phyloP scores from a whole-genome alignment of 1,284 basidiomycete genomes.

The Stereum hirsutum region DNA sequence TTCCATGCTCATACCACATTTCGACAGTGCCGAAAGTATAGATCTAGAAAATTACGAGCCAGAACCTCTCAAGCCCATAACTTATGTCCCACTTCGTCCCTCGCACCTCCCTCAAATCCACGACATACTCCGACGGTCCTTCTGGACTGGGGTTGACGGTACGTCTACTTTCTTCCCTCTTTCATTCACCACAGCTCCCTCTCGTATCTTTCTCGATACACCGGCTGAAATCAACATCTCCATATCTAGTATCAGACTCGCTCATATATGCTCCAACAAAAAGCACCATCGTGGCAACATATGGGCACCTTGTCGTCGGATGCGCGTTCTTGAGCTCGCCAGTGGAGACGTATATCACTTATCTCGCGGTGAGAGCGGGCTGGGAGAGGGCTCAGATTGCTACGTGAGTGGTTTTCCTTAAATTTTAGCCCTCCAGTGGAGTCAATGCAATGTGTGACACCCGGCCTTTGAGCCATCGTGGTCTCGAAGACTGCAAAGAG shows the following conservation, averaged over 20 bases:
- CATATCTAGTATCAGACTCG: slow-evolving; percentile 49
- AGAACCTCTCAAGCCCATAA: slow-evolving; percentile 43
- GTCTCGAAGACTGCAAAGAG: too few species aligned
- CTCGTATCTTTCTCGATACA: too few species aligned
- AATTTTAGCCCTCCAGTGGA: too few species aligned
- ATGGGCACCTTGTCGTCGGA: slow-evolving; percentile 66
- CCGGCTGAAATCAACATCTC: background rate
- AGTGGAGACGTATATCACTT: slow-evolving; percentile 71
- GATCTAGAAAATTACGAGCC: slow-evolving; percentile 30
- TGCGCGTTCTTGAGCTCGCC: slow-evolving; percentile 70
- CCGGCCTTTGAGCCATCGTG: too few species aligned
- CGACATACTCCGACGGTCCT: slow-evolving; percentile 50
- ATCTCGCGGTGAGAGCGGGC: slow-evolving; percentile 62
- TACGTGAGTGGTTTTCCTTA: slow-evolving; percentile 35
- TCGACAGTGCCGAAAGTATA: slow-evolving; percentile 47
- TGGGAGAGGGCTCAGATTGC: slow-evolving; percentile 74
- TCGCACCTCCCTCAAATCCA: slow-evolving; percentile 61
- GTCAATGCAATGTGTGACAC: background rate
- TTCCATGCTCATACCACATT: too few species aligned
- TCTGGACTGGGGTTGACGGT: slow-evolving; percentile 74
- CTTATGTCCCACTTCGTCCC: slow-evolving; percentile 50
- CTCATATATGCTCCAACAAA: slow-evolving; percentile 57
- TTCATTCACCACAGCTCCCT: too few species aligned
- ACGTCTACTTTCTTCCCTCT: slow-evolving; percentile 9
- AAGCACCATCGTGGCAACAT: slow-evolving; percentile 62